These are phyloP conservation scores for Leucosporidium yakuticum DNA, from an alignment of 768 basidiomycete species.

Conservation along the genomic window DNA sequence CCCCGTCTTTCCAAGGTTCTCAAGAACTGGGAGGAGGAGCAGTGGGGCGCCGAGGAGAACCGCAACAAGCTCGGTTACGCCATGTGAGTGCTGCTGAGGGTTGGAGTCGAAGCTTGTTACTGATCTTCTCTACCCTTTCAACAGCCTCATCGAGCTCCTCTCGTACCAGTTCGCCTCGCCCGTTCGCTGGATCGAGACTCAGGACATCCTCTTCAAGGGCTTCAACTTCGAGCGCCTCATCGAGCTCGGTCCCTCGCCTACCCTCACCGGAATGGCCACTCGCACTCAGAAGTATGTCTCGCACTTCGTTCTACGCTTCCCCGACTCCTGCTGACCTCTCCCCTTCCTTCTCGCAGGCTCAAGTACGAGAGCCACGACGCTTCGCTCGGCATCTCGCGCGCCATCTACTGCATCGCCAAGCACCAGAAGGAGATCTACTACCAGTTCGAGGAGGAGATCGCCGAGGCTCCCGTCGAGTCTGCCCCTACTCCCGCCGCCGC, in stretches of 20 bases:
- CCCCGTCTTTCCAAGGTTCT: conserved; percentile 93
- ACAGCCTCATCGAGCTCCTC: conserved; percentile 76
- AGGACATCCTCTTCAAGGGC: conserved; percentile 81
- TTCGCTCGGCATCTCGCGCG: conserved; percentile 67
- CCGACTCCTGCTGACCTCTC: conserved; percentile 14
- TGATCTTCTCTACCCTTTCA: neutral
- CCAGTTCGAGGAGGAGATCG: conserved; percentile 83
- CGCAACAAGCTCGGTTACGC: conserved; percentile 91
- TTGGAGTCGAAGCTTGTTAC: neutral
- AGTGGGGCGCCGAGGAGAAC: conserved; percentile 72
- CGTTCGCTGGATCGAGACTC: conserved; percentile 98
- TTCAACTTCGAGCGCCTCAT: conserved; percentile 89
- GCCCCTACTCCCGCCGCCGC: conserved; percentile 47
- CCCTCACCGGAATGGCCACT: conserved; percentile 87
- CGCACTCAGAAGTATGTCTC: conserved; percentile 68
- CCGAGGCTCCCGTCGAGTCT: conserved; percentile 46
- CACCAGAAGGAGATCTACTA: conserved; percentile 96
- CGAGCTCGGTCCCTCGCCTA: conserved; percentile 93
- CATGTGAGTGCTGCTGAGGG: conserved; percentile 51
- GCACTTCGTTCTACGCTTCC: conserved; percentile 24
- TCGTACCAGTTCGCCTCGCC: conserved; percentile 98
- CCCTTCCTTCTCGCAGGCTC: conserved; percentile 33
- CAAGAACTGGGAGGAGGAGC: conserved; percentile 83
- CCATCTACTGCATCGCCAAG: conserved; percentile 89
- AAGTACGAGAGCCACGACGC: conserved; percentile 91